Base-by-base conservation (phyloP, 106 monocot genomes). In the Xerophyta viscosa region DNA sequence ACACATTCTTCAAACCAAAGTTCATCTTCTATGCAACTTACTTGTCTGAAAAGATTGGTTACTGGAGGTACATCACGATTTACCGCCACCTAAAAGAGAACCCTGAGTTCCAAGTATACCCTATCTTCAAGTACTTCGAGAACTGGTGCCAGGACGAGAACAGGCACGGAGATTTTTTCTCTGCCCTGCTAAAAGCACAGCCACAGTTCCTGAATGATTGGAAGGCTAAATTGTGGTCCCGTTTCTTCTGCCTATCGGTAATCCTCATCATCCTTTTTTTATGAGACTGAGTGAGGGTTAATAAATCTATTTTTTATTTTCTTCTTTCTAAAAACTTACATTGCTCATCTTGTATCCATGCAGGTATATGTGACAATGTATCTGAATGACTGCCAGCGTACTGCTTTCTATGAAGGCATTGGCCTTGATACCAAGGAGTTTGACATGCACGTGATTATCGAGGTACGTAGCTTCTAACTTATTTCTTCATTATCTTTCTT, bases 101-200 rank as follows among this genome's bases (percentile, higher is more conserved):
- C 56, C 96, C 96, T 3, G 71, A 98, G 43, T 82, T 73, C 76
- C 88, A 82, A 64, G 46, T 72, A 50, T 98, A 98, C 25, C 96
- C 96, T n/a, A 98, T 98, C 59, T 89, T 98, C 85, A 89, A 86
- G 71, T 89, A 86, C 61, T 98, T 98, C 50, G 96, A 98, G 79
- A 98, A 89, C 71, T 98, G 96, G 96, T 98, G 87, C 54, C 96
- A 96, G 57, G 96, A 96, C 63, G 96, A 96, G 81, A 96, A 89
- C 84, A 66, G 96, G 54, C 96, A 96, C 42, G 96, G 96, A 0
- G 96, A 96, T 43, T 96, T 96, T 68, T 82, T 96, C 81, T 84
- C 96, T 24, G 96, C 96, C 36, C 50, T 96, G 82, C 13, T 96
- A 37, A 96, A 96, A 64, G 88, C 96, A n/a, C 96, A 96, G 59